phyloP scores from a whole-genome alignment of 2,329 filamentous ascomycete species.

The Furcasterigmium sp. region DNA sequence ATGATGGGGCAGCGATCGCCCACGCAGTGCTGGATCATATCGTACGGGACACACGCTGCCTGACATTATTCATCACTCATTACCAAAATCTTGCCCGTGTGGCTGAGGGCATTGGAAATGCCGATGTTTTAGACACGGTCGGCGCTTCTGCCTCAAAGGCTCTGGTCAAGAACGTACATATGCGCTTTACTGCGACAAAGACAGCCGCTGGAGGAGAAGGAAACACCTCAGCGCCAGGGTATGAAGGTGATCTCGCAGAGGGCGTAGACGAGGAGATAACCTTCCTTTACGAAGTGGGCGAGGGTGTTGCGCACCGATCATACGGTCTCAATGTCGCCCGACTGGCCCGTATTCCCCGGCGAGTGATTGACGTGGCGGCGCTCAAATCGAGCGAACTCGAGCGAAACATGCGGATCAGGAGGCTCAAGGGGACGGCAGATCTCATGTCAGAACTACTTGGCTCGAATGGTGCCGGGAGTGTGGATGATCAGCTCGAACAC shows the following conservation, averaged over 20 bases:
- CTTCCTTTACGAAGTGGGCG: conserved; percentile 87
- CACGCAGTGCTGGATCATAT: conserved; percentile 85
- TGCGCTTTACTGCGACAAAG: conserved; percentile 65
- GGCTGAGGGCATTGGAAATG: conserved; percentile 55
- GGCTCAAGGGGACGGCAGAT: conserved; percentile 45
- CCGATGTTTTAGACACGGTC: neutral
- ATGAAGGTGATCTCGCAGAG: conserved; percentile 22
- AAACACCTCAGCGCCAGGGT: neutral
- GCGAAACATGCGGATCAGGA: conserved; percentile 59
- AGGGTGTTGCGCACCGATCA: conserved; percentile 87
- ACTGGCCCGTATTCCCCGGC: conserved; percentile 72
- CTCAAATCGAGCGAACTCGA: conserved; percentile 78
- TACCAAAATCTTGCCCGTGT: conserved; percentile 80
- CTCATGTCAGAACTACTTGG: conserved; percentile 37
- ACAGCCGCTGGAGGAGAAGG: conserved; percentile 5
- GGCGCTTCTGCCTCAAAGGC: conserved; percentile 24
- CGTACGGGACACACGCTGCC: conserved; percentile 64
- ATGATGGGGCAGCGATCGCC: conserved; percentile 94
- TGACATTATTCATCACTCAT: conserved; percentile 96
- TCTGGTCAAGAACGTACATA: conserved; percentile 81
- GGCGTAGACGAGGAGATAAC: conserved; percentile 73
- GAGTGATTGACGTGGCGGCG: conserved; percentile 74
- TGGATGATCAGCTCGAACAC: conserved; percentile 41
- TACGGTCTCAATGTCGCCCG: conserved; percentile 93
- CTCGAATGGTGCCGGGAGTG: conserved; percentile 11